Evolutionary conservation across 768 basidiomycete genomes (phyloP), one percentile per base, ranked within the genome.

Genomic region (Sporobolomyces phaffii): DNA sequence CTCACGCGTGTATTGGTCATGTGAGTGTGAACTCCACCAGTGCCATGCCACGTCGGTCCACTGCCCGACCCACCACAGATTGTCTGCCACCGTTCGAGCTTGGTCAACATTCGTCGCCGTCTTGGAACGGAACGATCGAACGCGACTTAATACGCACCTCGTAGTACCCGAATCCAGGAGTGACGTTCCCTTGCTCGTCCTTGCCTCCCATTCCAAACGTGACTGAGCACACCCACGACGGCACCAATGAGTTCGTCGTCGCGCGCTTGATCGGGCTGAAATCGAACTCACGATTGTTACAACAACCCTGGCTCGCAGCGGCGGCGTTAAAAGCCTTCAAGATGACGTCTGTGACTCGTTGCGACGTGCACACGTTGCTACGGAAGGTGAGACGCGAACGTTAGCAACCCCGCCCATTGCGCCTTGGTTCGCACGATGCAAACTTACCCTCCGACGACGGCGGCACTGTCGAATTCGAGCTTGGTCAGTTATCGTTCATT

Each of bases 11-110:
- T 91, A 76, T 72, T 73, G 24, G 70, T 70, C 64, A 69, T 64
- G n/a, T 57, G 45, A 3, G 38, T 43, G 47, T 64, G 63, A 6
- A 93, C 89, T 5, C 91, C 91, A 28, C 89, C 89, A 14, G 91
- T 92, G 3, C 93, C 93, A 73, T 92, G 87, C 92, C 91, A 94
- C 15, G 79, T 78, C 7, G 89, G 87, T 1, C 93, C 92, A 0
- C 92, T 91, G 8, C 93, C 93, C 6, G 89, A 90, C 26, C 93
- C 93, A 14, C 93, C 92, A 5, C 90, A 90, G 64, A 94, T 92
- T 0, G 92, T 96, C 89, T 43, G 28, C 26, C 34, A 26, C 13
- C n/a, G n/a, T n/a, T n/a, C n/a, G n/a, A n/a, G n/a, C n/a, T n/a
- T n/a, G n/a, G n/a, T n/a, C n/a, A n/a, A n/a, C n/a, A n/a, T n/a